Base-by-base conservation (phyloP, 1,284 basidiomycete species). In the Rhodotorula sp. region DNA sequence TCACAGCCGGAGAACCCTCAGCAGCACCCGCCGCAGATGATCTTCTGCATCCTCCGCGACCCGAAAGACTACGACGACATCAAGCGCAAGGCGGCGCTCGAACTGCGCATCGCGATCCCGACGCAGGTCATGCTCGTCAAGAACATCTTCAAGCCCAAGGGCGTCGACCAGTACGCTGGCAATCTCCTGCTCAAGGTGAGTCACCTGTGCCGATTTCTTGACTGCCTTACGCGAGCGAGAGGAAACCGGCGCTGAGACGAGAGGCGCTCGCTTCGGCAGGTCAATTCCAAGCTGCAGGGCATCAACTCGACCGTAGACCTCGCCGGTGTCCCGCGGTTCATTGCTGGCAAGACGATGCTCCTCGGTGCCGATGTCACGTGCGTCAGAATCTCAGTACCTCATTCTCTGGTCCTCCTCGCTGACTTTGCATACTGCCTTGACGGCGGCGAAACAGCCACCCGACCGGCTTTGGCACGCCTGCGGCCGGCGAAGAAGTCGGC, bases 241-340 rank as follows among this genome's bases (percentile, higher is more conserved):
- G 28, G 26, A 5, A 28, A 15, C 6, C n/a, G 54, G 54, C 16
- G 12, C 54, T 26, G 54, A 10, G 26, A 26, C 10, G 54, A n/a
- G 15, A 60, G 64, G 56, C 26, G 14, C 54, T 15, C 10, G 26
- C 15, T 16, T 28, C 3, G 28, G 12, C 26, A 55, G 54, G 15
- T 71, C 48, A 68, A 83, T 75, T 78, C 80, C 67, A 85, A 85
- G 81, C 80, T 85, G 52, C 81, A 82, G n/a, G 84, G 84, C 59
- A 74, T 81, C 58, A 85, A 84, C 49, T 82, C 82, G 72, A 74
- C 77, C 43, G 43, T 64, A 28, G 54, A 56, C 19, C 77, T 82
- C n/a, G 74, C 71, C 6, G 82, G 80, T 68, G 78, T 80, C 16
- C 80, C 80, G 77, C 78, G 71, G 21, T 72, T 79, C 43, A 68